phyloP scores from a whole-genome alignment of 306 rosid species.

The Canavalia ensiformis region DNA sequence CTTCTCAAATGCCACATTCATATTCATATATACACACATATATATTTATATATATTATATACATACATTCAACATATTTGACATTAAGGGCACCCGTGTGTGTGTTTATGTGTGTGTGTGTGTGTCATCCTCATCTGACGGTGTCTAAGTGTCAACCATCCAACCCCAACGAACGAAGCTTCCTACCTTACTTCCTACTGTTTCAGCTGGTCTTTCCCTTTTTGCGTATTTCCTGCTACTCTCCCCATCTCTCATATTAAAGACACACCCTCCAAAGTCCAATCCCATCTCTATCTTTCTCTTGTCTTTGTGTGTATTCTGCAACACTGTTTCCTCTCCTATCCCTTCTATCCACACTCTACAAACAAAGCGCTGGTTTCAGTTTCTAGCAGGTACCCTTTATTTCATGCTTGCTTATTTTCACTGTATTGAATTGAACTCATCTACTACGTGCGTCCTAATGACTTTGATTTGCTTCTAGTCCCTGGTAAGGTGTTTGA shows the following conservation, averaged over 20 bases:
- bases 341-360: slow-evolving; percentile 8
- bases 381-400: slow-evolving; percentile 56
- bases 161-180: slow-evolving; percentile 70
- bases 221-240: slow-evolving; percentile 38
- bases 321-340: slow-evolving; percentile 1
- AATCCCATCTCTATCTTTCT: slow-evolving; percentile 33
- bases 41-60: neutral
- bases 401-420: neutral
- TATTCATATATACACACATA: too few species aligned
- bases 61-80: neutral
- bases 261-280: slow-evolving; percentile 14
- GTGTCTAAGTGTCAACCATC: slow-evolving; percentile 45
- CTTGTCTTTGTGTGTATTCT: slow-evolving; percentile 19
- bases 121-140: neutral
- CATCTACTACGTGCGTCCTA: neutral
- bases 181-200: slow-evolving; percentile 65
- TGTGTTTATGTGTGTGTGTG: neutral
- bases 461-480: neutral
- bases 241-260: slow-evolving; percentile 44
- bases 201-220: slow-evolving; percentile 46
- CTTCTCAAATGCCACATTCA: neutral
- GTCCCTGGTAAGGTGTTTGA: neutral
- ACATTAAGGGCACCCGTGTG: slow-evolving; percentile 39
- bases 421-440: neutral
- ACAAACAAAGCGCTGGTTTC: neutral